Evolutionary conservation across 2,329 filamentous ascomycete species (phyloP), one percentile per base, ranked within the genome.

Genomic region (Lachnellula arida): DNA sequence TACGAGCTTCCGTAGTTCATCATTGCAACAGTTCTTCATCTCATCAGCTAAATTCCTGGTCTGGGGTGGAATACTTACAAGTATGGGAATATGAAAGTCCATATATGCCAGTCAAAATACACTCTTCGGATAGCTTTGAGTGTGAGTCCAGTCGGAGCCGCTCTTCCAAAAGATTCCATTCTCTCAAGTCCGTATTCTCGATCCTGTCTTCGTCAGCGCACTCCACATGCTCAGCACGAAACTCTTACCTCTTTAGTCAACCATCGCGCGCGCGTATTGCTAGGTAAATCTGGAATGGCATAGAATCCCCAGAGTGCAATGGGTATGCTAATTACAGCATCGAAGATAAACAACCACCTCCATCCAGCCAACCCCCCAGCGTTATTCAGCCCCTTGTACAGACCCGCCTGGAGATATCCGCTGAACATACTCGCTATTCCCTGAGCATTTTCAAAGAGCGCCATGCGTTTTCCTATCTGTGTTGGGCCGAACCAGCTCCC

Each of bases 111-210:
- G 17, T 64, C 65, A 62, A 60, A 60, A 17, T 66, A 47, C 5
- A 71, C 67, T 50, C 39, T 34, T 50, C 44, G 42, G n/a, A 49
- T 22, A 22, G 28, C 28, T 37, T 51, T 55, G 12, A 14, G 42
- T 37, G 53, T 44, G 4, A 55, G 46, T 23, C 35, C 35, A 22
- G 17, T 43, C 8, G 53, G 53, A 17, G 46, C 34, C 6, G 34
- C 34, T 15, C 53, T 19, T 37, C 53, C 53, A 11, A 55, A 15
- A 6, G 34, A 43, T n/a, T 34, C 40, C 34, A 55, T 55, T 50
- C 53, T 43, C 17, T 50, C 37, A n/a, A 55, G 8, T n/a, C 53
- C 53, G 25, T 55, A 55, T n/a, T 55, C 11, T 79, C 79, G 81
- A 1, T 79, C 80, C 80, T 32, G 28, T 9, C 9, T 32, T 32